Base-by-base conservation (phyloP, 176 grass and related monocot species). In the Carex myosuroides region DNA sequence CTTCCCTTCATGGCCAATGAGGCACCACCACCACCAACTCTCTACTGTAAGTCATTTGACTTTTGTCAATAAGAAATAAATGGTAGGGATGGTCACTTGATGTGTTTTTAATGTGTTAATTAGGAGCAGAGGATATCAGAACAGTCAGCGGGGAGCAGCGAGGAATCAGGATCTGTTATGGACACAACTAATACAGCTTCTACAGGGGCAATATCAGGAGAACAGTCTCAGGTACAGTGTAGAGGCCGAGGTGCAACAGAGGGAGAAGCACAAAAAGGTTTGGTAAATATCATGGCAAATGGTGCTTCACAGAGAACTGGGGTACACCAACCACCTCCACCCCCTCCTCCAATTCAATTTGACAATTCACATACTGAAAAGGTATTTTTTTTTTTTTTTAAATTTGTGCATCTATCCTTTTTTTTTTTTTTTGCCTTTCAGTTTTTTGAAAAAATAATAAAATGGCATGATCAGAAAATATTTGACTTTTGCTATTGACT, bases 1-100 rank as follows among this genome's bases (percentile, higher is more conserved):
- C 88, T 97, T 97, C 86, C 90, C 94, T 84, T 94, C 94, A 77
- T 97, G 94, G 94, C 94, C 94, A 89, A 85, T 85, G 70, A 79
- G 57, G 55, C 57, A 63, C 32, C 70, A 35, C 21, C 53, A 85
- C 18, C 71, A 56, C 73, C 70, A 79, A 58, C 44, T 55, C 20
- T 12, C 20, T 29, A 32, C 21, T 85, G 67, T 85, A 60, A 79
- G 30, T 30, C 26, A 50, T 71, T 62, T 79, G 32, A 50, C 57
- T 39, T 39, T 6, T 39, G 5, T 39, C 37, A 70, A 70, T 70
- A 20, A 44, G 21, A 4, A 70, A 33, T 77, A 30, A 55, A 55
- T 77, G 48, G 13, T 77, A 24, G 50, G 46, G 85, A 83, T 87
- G 66, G 81, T 84, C 85, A 85, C 68, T 88, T 61, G 78, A 60